A percentile compares a stretch with the other conserved stretches of the same genome.
These are phyloP conservation scores for Botrytis byssoidea DNA, from an alignment of 2,329 filamentous ascomycete species.

Conservation along the genomic window DNA sequence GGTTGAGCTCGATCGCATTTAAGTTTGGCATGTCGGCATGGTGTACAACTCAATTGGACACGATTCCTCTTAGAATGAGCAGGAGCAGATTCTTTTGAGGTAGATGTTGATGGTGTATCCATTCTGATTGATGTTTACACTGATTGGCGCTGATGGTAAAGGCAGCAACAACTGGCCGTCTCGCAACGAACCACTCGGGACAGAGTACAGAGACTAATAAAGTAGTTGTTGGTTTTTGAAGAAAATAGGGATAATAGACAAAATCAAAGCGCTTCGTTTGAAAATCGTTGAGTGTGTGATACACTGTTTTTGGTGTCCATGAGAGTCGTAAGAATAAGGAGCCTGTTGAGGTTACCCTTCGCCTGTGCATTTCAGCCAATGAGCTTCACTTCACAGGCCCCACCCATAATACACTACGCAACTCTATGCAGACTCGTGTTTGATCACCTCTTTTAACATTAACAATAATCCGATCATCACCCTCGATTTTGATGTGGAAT, in stretches of 20 bases:
- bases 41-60: constrained; percentile 24
- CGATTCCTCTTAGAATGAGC: constrained; percentile 22
- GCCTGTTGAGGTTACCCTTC: background rate
- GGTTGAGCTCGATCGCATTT: constrained; percentile 55
- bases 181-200: background rate
- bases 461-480: background rate
- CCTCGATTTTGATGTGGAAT: background rate
- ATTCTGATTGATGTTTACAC: background rate
- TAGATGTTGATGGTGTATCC: background rate
- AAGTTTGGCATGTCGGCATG: constrained; percentile 28
- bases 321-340: background rate
- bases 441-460: background rate
- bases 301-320: background rate
- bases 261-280: background rate
- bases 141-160: background rate
- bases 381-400: background rate
- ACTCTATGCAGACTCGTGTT: background rate
- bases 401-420: background rate
- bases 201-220: background rate
- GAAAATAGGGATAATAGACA: background rate
- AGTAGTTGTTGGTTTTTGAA: background rate
- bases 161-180: background rate
- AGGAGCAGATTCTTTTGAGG: background rate
- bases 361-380: background rate
- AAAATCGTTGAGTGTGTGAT: background rate